phyloP scores from a whole-genome alignment of 441 rosid species.

The Arabidopsis hybrid region DNA sequence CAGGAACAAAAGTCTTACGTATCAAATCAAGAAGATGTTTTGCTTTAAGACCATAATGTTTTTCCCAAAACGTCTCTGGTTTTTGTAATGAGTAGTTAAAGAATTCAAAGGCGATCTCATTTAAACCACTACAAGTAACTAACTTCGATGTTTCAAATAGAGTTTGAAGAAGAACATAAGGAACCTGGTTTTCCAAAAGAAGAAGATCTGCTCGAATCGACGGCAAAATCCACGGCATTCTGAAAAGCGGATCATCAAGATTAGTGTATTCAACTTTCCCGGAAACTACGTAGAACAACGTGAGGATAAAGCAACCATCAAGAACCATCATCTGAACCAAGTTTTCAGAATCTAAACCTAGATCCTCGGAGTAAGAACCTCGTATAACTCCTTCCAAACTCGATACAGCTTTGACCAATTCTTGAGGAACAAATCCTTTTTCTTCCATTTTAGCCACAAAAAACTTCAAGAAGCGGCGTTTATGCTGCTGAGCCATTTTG shows the following conservation, averaged over 20 bases:
- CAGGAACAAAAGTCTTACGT: slow-evolving; percentile 31
- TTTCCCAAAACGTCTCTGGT: slow-evolving; percentile 18
- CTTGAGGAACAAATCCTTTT: not conserved
- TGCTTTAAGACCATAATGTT: slow-evolving; percentile 31
- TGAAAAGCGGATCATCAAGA: not conserved
- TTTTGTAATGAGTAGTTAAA: slow-evolving; percentile 14
- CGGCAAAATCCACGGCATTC: not conserved
- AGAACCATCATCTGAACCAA: slow-evolving; percentile 4
- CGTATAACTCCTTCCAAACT: not conserved
- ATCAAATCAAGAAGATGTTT: slow-evolving; percentile 63
- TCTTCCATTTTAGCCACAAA: not conserved
- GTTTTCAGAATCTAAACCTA: not conserved
- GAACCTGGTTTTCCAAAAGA: slow-evolving; percentile 1
- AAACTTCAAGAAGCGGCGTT: not conserved
- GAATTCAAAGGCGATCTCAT: not conserved
- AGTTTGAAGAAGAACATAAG: not conserved
- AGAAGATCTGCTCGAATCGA: not conserved
- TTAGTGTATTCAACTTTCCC: not conserved
- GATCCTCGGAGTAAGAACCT: not conserved
- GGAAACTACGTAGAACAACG: not conserved
- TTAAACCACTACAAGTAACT: not conserved
- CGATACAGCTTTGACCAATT: slow-evolving; percentile 1
- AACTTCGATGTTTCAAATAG: not conserved
- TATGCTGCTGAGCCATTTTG: not conserved
- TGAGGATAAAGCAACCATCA: slow-evolving; percentile 2